Evolutionary conservation across 768 basidiomycete species (phyloP).

Genomic region (Kwoniella newhampshirensis): DNA sequence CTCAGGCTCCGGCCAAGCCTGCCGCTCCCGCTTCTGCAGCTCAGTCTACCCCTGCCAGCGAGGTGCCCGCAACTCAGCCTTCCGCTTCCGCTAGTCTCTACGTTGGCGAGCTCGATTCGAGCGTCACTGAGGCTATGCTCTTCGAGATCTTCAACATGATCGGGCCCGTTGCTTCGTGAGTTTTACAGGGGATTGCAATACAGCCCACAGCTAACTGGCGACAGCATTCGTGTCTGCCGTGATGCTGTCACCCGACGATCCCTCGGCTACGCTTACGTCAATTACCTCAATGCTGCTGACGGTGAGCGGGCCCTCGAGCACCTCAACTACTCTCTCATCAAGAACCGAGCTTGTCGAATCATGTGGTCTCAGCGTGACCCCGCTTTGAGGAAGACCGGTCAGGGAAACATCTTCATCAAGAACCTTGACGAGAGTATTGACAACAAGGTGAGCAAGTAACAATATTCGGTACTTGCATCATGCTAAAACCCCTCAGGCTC

Average conservation of each 20-base stretch:
- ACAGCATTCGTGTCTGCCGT: conserved; percentile 96
- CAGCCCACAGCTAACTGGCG: neutral
- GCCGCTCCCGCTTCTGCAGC: conserved; percentile 33
- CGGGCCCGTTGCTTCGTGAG: conserved; percentile 93
- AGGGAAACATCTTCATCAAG: conserved; percentile 99
- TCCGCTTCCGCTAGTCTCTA: conserved; percentile 70
- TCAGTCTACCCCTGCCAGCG: conserved; percentile 36
- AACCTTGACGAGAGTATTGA: conserved; percentile 96
- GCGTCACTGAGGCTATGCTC: conserved; percentile 98
- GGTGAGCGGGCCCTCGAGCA: conserved; percentile 99
- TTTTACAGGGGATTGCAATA: conserved; percentile 11
- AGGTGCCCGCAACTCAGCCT: conserved; percentile 30
- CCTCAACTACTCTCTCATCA: conserved; percentile 98
- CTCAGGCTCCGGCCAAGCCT: conserved; percentile 34
- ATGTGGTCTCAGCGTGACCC: conserved; percentile 99
- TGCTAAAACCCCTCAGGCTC: too few relatives aligned
- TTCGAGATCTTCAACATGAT: conserved; percentile 99
- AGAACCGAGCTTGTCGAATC: conserved; percentile 97
- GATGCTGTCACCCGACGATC: conserved; percentile 99
- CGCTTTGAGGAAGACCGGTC: conserved; percentile 96
- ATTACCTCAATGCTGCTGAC: conserved; percentile 92
- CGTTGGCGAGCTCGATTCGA: conserved; percentile 96
- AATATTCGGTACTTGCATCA: neutral
- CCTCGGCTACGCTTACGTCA: conserved; percentile 99
- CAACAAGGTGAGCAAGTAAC: conserved; percentile 90